Evolutionary conservation across 345 rosid genomes (phyloP).

Genomic region (Excoecaria agallocha): DNA sequence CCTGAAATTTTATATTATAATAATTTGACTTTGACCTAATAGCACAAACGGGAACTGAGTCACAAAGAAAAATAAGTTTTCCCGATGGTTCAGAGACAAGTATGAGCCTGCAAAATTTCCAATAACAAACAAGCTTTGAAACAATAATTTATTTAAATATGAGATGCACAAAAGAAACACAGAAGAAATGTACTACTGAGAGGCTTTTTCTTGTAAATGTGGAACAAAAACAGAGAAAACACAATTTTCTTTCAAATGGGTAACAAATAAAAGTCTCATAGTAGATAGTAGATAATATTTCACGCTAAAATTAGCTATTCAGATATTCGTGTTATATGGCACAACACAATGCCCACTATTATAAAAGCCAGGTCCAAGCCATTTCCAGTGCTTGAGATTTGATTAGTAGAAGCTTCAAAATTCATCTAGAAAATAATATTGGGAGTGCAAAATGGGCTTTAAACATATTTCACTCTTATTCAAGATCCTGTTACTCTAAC

Average conservation of each 20-base stretch:
- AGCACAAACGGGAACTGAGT: background rate
- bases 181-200: background rate
- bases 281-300: background rate
- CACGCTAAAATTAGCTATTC: background rate
- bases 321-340: background rate
- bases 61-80: background rate
- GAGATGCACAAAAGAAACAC: background rate
- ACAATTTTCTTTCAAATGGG: background rate
- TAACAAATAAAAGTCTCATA: background rate
- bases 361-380: background rate
- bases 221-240: background rate
- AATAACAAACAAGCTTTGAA: too few species aligned
- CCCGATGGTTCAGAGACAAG: background rate
- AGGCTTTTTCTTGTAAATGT: background rate
- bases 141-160: too few species aligned
- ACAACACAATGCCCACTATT: background rate
- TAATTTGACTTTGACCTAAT: background rate
- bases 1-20: background rate
- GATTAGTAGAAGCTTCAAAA: slow-evolving; percentile 7
- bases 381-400: background rate
- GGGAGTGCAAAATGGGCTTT: background rate
- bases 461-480: background rate
- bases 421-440: too few species aligned
- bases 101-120: background rate
- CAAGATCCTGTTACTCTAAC: background rate